phyloP scores from a whole-genome alignment of 805 yeast species.

The Candida ovalis region DNA sequence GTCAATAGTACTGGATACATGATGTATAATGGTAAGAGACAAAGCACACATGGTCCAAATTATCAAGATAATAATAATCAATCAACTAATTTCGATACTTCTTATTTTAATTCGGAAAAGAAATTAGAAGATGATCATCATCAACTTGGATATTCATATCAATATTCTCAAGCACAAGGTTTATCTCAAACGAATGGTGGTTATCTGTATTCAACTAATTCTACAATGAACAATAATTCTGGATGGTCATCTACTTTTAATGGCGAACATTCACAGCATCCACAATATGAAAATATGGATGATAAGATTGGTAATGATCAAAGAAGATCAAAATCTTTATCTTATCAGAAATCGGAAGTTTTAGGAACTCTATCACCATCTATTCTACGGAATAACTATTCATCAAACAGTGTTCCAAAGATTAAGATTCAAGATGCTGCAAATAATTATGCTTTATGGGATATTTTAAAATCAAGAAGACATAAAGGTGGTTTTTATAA shows the following conservation, averaged over 20 bases:
- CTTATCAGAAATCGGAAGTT: not conserved
- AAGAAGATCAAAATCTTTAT: not conserved
- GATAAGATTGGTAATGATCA: not conserved
- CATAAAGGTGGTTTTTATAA: slow-evolving; percentile 40
- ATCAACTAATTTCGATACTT: slow-evolving; percentile 3
- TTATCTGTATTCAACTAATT: not conserved
- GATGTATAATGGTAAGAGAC: not conserved
- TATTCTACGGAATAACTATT: not conserved
- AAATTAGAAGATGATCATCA: slow-evolving; percentile 10
- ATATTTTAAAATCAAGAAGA: slow-evolving; percentile 12
- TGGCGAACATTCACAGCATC: not conserved
- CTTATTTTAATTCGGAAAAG: slow-evolving; percentile 5
- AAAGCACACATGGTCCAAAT: not conserved
- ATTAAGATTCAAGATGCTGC: slow-evolving; percentile 22
- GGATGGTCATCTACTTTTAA: not conserved
- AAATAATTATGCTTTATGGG: slow-evolving; percentile 24
- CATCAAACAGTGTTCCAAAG: slow-evolving; percentile 10
- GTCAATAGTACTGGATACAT: not conserved
- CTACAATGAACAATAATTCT: not conserved
- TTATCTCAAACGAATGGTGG: not conserved
- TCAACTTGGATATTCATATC: slow-evolving; percentile 8
- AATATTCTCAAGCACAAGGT: slow-evolving; percentile 3
- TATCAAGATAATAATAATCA: not conserved
- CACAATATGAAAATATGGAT: not conserved
- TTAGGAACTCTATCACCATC: not conserved